Evolutionary conservation across 148 eudicot genomes (phyloP).

Genomic region (Amaranthus hypochondriacus): DNA sequence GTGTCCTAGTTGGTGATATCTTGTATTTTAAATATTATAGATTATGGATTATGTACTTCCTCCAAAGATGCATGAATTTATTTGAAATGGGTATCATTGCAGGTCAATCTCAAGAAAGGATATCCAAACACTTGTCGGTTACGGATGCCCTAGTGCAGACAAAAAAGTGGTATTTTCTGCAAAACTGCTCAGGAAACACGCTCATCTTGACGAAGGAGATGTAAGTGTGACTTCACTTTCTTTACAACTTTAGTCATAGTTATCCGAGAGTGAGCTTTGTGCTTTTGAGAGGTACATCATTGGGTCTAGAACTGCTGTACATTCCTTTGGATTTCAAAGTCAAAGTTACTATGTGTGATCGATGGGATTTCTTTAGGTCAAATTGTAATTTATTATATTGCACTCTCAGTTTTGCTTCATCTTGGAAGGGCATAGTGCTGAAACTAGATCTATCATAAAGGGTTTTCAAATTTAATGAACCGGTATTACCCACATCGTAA

Average conservation of each 20-base stretch:
- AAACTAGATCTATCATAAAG: no score
- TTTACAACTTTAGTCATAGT: constrained; percentile 1
- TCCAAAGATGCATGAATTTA: not conserved
- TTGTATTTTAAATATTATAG: not conserved
- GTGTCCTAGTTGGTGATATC: not conserved
- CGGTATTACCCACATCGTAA: no score
- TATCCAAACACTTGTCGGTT: constrained; percentile 84
- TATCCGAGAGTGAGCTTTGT: not conserved
- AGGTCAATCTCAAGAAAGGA: constrained; percentile 91
- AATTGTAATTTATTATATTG: not conserved
- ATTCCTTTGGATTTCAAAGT: not conserved
- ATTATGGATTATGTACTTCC: constrained; percentile 8
- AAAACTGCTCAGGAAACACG: constrained; percentile 76
- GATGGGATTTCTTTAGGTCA: constrained; percentile 1
- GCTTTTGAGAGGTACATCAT: not conserved
- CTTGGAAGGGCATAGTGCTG: not conserved
- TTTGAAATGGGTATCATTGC: constrained; percentile 43
- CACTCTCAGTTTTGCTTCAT: not conserved
- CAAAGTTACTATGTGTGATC: not conserved
- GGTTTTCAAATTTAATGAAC: no score
- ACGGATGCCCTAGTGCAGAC: constrained; percentile 88
- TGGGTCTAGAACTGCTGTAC: not conserved
- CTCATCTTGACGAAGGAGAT: constrained; percentile 97
- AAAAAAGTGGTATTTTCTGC: constrained; percentile 81
- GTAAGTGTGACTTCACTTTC: constrained; percentile 45